Base-by-base conservation (phyloP, 2,329 filamentous ascomycete species). In the Leptodontidium sp. region DNA sequence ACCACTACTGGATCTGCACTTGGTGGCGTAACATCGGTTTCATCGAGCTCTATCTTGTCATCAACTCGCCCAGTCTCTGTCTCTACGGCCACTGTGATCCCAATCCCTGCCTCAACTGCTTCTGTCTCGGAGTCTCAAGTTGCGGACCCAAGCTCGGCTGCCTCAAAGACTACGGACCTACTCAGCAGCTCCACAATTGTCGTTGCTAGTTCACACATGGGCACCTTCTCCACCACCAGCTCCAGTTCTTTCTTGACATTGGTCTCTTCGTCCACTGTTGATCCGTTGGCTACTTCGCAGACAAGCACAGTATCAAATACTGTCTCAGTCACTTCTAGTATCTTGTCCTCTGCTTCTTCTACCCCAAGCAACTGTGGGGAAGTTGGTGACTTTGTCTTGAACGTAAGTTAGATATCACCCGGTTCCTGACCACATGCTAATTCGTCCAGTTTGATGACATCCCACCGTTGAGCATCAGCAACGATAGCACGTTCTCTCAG, bases 361-460 rank as follows among this genome's bases (percentile, higher is more conserved):
- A 67, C 65, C 9, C 45, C 74, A 35, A 71, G 68, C 38, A 61
- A 55, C 7, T 77, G 77, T 61, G 75, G 75, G 43, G 73, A 76
- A 58, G 58, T 67, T 53, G 75, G 74, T 55, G 70, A 76, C 58
- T 78, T 77, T 47, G 69, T 69, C 2, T 61, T 78, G 29, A 75
- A 68, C 55, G 76, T 76, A 73, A 72, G 74, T 68, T 43, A 12
- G 38, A 6, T 32, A 32, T 6, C 29, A 32, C 7, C 26, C 24
- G n/a, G 15, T 57, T 4, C 47, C 21, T 15, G 2, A 45, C 12
- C 2, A n/a, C 4, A 59, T 14, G 38, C n/a, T 40, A 15, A 59
- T 9, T 4, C n/a, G 17, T 24, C 2, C 52, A 78, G 74, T 78
- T 78, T 65, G 77, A 78, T 66, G 75, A 78, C 49, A 70, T 78